Conservation (phyloP, 108 stramenopile species). For the Pseudonitzschia multiseries region DNA sequence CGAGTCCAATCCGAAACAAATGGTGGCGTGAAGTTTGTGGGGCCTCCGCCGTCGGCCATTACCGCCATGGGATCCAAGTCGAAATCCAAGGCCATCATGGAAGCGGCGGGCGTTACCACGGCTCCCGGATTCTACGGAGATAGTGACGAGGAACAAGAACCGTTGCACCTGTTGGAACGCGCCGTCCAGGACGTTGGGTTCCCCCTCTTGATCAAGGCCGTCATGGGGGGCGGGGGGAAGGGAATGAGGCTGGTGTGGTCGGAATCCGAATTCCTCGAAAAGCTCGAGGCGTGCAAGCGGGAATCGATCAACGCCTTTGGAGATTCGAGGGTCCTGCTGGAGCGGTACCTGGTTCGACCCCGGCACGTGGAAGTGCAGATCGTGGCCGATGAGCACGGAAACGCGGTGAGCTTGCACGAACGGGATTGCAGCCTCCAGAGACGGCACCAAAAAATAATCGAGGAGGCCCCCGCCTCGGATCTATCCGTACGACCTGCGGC, state of each 20-base stretch:
- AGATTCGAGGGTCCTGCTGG: constrained; percentile 93
- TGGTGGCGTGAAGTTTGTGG: constrained; percentile 71
- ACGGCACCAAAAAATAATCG: constrained; percentile 98
- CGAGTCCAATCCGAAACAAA: constrained; percentile 24
- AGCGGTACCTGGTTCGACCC: constrained; percentile 95
- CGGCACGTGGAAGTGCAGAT: constrained; percentile 99
- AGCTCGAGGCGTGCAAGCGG: constrained; percentile 78
- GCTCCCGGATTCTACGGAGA: constrained; percentile 93
- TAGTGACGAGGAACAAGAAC: constrained; percentile 32
- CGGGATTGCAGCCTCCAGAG: constrained; percentile 96
- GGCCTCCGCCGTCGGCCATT: constrained; percentile 88
- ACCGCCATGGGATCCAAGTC: constrained; percentile 94
- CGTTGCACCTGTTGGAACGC: constrained; percentile 59
- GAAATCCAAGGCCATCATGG: constrained; percentile 89
- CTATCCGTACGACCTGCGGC: constrained; percentile 68
- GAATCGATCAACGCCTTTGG: constrained; percentile 92
- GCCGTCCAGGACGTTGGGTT: constrained; percentile 92
- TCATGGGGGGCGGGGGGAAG: constrained; percentile 97
- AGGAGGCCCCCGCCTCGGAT: constrained; percentile 88
- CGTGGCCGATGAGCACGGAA: constrained; percentile 66
- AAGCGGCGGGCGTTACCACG: constrained; percentile 82
- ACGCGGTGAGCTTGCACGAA: constrained; percentile 82
- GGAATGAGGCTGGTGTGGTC: constrained; percentile 95
- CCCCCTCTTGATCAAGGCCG: constrained; percentile 98
- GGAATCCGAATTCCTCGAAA: constrained; percentile 65